Conservation (phyloP, 495 filamentous ascomycete species). For the Neurospora sp. region DNA sequence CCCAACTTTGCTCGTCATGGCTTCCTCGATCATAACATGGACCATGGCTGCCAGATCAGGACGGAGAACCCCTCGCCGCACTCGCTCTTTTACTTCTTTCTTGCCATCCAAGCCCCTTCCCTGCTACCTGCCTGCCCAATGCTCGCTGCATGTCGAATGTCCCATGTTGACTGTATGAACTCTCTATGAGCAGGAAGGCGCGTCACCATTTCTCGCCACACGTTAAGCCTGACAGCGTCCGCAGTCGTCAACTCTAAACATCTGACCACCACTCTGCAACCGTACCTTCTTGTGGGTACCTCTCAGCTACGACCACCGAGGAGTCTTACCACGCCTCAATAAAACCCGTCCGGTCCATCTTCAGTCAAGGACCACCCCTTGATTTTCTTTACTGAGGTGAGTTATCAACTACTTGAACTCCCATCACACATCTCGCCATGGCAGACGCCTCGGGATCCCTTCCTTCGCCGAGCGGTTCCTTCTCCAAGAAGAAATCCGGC, state of each 20-base stretch:
- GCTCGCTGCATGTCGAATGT: background rate
- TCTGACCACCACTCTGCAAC: background rate
- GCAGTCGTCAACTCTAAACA: background rate
- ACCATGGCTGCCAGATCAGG: background rate
- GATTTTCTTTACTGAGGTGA: background rate
- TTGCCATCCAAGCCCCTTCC: background rate
- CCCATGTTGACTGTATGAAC: background rate
- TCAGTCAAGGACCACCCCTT: background rate
- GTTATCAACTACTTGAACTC: background rate
- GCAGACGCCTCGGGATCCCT: background rate
- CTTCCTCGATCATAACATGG: background rate
- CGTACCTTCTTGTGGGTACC: background rate
- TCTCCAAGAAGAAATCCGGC: constrained; percentile 3
- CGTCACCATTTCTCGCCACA: background rate
- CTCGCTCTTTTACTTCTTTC: background rate
- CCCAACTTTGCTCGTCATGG: background rate
- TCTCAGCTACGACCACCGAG: background rate
- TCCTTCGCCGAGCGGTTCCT: background rate
- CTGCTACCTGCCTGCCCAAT: background rate
- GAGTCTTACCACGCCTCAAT: background rate
- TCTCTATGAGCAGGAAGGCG: background rate
- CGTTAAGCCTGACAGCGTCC: background rate
- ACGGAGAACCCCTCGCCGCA: background rate
- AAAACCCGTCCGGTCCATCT: background rate
- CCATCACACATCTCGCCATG: background rate